Base-by-base conservation (phyloP, 1,139 yeast species). In the Pichia sp. region DNA sequence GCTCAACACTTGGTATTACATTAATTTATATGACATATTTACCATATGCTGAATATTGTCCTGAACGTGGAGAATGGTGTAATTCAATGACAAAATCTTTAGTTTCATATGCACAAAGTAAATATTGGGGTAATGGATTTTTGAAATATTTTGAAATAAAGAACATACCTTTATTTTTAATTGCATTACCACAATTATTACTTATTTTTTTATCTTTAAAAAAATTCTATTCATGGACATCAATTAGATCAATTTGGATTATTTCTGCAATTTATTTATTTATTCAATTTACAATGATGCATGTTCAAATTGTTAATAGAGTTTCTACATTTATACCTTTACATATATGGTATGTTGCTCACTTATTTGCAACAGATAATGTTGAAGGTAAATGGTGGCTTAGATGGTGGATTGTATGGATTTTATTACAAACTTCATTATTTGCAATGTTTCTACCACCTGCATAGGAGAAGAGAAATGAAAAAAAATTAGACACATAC, bases 71-170 rank as follows among this genome's bases (percentile, higher is more conserved):
- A 2, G 82, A 71, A 47, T 91, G 97, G 97, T 91, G 98, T 58
- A 31, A 42, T 10, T 33, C 50, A 58, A 14, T 49, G 59, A 19
- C 56, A 48, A 11, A 88, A 4, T 72, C 84, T 26, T 67, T 91
- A 30, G 80, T 81, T 54, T 62, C 74, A n/a, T 85, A 70, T 58
- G 84, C 94, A 7, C 98, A 91, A 60, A 47, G 63, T 3, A 70
- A 78, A 49, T 89, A 91, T 60, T 91, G 98, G 98, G 73, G 77
- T 51, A 72, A 69, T 36, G 98, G 98, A 0, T 77, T 89, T 42
- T 61, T 91, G 39, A 67, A 64, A 36, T 91, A 91, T 60, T 91
- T 96, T 93, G 80, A 93, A 0, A 50, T 68, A 0, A 78, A 77
- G 53, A 89, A 91, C 54, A 61, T 85, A 12, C 96, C 96, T 10